Conservation (phyloP, 2,329 filamentous ascomycete species). For the Daldinia sp. region DNA sequence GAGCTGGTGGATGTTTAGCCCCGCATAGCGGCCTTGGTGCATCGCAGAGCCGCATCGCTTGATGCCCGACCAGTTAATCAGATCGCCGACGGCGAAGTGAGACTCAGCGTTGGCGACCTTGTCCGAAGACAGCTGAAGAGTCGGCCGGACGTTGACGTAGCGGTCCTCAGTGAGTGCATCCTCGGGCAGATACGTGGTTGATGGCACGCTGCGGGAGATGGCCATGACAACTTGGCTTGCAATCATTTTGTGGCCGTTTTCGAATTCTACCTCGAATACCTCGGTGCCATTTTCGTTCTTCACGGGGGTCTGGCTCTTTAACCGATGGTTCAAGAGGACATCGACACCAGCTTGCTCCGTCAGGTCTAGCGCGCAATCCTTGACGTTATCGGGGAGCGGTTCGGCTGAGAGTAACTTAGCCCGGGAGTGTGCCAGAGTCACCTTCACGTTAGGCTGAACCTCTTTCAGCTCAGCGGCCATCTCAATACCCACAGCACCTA, state of each 20-base stretch:
- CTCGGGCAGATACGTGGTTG: conserved; percentile 71
- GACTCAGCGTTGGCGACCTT: conserved; percentile 63
- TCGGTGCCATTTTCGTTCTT: conserved; percentile 57
- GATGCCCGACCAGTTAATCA: conserved; percentile 79
- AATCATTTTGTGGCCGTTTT: conserved; percentile 68
- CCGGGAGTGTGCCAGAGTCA: conserved; percentile 82
- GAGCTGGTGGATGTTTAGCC: conserved; percentile 74
- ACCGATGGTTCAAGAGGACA: conserved; percentile 70
- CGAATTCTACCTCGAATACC: conserved; percentile 66
- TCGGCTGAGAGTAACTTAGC: conserved; percentile 78
- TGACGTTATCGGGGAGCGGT: conserved; percentile 76
- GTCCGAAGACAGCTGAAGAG: conserved; percentile 61
- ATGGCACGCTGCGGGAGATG: conserved; percentile 72
- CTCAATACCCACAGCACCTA: conserved; percentile 82
- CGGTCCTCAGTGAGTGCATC: conserved; percentile 72
- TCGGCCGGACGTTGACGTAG: conserved; percentile 72
- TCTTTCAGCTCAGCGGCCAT: conserved; percentile 84
- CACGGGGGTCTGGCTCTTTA: conserved; percentile 63
- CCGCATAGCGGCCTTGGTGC: conserved; percentile 76
- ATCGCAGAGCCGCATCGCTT: conserved; percentile 83
- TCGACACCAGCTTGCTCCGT: conserved; percentile 73
- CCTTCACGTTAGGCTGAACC: conserved; percentile 70
- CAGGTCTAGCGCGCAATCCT: conserved; percentile 69
- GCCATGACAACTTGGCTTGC: conserved; percentile 78
- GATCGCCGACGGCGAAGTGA: conserved; percentile 79